Base-by-base conservation (phyloP, 2,329 filamentous ascomycete species). In the Onygenales sp. region DNA sequence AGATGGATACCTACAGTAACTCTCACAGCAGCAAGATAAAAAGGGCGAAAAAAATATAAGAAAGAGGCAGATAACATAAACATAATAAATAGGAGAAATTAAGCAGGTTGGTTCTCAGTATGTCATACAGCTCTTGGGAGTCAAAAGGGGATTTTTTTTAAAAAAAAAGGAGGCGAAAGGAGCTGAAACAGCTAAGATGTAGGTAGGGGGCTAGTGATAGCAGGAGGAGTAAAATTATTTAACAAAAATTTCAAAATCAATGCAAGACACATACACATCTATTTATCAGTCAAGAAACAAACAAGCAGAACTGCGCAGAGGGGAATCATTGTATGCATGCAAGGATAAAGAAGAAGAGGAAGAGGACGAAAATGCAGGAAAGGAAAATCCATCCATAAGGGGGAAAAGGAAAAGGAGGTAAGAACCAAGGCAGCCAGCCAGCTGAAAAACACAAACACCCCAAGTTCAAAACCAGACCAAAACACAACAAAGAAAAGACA, bases 231-330 rank as follows among this genome's bases (percentile, higher is more conserved):
- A 27, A 27, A 27, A 27, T 27, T 4, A 4, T 27, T 37, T 40
- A 37, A 27, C 17, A 42, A 6, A 39, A 55, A 49, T 31, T 32
- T 27, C 36, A 50, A 42, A 49, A 44, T n/a, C 27, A 47, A 43
- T 44, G 42, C 10, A 31, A 53, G 27, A 39, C 36, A 49, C 42
- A 10, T 14, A n/a, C 21, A 27, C 21, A 14, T 47, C 44, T 47
- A 47, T 47, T 47, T n/a, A 11, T 45, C 43, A 21, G 51, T 46
- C 45, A 42, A 52, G 40, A 33, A 52, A 40, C 33, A 52, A 36
- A 49, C 8, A 39, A 47, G 37, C 48, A 40, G 48, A 52, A 48
- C 10, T 21, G 21, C 4, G 32, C 42, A 36, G 17, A 47, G 44
- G 44, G 32, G 44, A 47, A 47, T 47, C 44, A 47, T 47, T 17